Evolutionary conservation across 768 basidiomycete genomes (phyloP).

Genomic region (Hericium coralloides): DNA sequence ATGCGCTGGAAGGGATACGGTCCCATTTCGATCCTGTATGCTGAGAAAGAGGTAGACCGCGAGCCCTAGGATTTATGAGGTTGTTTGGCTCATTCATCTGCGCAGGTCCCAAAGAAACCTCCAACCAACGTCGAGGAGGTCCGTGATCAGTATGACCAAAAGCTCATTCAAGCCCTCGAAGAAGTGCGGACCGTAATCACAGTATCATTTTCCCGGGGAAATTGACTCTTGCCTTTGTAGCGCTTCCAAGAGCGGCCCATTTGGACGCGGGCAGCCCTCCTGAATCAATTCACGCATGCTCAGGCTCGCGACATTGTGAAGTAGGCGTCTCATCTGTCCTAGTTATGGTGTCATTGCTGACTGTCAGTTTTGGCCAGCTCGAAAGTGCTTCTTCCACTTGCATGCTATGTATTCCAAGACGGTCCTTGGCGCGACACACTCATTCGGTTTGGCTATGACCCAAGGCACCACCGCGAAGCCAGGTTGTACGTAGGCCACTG

Average conservation of each 20-base stretch:
- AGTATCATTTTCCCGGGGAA: not conserved
- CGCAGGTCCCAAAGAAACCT: slow-evolving; percentile 57
- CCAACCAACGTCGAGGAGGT: slow-evolving; percentile 55
- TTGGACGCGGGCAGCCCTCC: slow-evolving; percentile 82
- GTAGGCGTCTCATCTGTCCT: slow-evolving; percentile 32
- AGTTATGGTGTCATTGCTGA: not conserved
- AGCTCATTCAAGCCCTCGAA: slow-evolving; percentile 44
- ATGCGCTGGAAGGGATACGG: slow-evolving; percentile 84
- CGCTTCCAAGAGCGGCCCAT: slow-evolving; percentile 68
- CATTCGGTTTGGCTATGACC: slow-evolving; percentile 84
- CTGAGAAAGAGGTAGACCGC: slow-evolving; percentile 42
- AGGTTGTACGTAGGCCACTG: slow-evolving; percentile 50
- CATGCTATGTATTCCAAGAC: slow-evolving; percentile 85
- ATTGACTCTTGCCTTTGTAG: slow-evolving; percentile 18
- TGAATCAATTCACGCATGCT: slow-evolving; percentile 65
- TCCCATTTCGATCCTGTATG: slow-evolving; percentile 60
- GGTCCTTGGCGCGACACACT: slow-evolving; percentile 92
- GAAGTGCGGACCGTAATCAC: slow-evolving; percentile 29
- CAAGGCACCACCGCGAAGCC: slow-evolving; percentile 61
- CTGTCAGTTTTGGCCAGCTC: slow-evolving; percentile 38
- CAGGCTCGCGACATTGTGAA: slow-evolving; percentile 70
- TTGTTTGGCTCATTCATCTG: slow-evolving; percentile 3
- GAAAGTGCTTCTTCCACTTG: slow-evolving; percentile 70
- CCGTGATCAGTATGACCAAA: slow-evolving; percentile 42
- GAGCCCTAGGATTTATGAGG: not conserved